phyloP scores from a whole-genome alignment of 2,329 filamentous ascomycete species.

The Fusarium tupiense region DNA sequence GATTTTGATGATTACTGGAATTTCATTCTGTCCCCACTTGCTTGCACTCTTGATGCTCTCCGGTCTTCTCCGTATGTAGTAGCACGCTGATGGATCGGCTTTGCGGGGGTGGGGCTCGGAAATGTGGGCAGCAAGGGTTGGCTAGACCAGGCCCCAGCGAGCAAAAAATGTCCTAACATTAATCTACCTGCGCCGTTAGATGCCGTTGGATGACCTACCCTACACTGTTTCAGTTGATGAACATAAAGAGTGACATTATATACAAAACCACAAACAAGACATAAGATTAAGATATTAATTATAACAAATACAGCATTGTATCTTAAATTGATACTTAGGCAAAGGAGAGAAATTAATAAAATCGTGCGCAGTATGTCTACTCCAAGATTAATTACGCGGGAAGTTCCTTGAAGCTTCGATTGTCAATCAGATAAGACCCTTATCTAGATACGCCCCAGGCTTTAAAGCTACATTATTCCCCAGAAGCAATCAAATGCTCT shows the following conservation, averaged over 20 bases:
- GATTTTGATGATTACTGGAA: not conserved
- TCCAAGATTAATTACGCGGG: too few relatives aligned
- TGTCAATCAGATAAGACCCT: too few relatives aligned
- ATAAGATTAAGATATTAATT: not conserved
- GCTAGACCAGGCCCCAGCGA: not conserved
- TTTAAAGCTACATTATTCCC: fast-evolving
- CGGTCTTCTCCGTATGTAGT: not conserved
- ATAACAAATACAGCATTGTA: fast-evolving
- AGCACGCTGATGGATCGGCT: not conserved
- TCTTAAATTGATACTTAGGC: fast-evolving
- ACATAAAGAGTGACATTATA: not conserved
- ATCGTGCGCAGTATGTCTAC: too few relatives aligned
- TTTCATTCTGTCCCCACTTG: not conserved
- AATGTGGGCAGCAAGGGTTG: not conserved
- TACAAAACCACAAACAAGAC: not conserved
- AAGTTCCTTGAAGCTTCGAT: too few relatives aligned
- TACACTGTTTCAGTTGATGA: fast-evolving
- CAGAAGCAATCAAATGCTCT: fast-evolving
- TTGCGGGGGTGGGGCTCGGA: not conserved
- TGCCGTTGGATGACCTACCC: fast-evolving
- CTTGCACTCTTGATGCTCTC: fast-evolving
- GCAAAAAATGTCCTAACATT: not conserved
- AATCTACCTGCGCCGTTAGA: too few relatives aligned
- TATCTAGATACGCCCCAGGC: too few relatives aligned
- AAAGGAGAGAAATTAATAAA: fast-evolving